phyloP scores from a whole-genome alignment of 345 rosid species.

The Bruguiera gymnorhiza region DNA sequence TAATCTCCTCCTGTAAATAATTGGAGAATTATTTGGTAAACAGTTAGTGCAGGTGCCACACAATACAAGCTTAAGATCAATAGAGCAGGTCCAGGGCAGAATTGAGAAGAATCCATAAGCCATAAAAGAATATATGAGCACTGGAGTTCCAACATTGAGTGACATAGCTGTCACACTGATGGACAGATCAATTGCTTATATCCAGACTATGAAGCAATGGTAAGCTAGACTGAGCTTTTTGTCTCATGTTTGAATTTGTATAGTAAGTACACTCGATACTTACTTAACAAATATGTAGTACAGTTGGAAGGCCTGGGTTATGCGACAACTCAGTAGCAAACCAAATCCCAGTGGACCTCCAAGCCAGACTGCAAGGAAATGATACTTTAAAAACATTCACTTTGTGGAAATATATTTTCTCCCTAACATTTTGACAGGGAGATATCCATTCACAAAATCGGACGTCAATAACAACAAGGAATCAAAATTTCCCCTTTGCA shows the following conservation, averaged over 20 bases:
- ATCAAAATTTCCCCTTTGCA: background rate
- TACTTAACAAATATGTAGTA: conserved; percentile 82
- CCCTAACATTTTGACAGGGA: no score
- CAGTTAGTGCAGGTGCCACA: background rate
- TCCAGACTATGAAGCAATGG: background rate
- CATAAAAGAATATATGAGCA: background rate
- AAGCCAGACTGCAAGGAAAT: conserved; percentile 65
- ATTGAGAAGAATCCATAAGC: background rate
- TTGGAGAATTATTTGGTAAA: conserved; percentile 6
- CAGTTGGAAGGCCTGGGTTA: conserved; percentile 78
- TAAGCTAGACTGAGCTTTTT: background rate
- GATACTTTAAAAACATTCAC: background rate
- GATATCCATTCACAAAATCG: background rate
- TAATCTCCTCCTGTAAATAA: conserved; percentile 63
- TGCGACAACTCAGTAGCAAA: conserved; percentile 79
- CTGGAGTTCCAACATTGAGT: background rate
- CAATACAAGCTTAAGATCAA: background rate
- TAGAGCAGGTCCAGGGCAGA: background rate
- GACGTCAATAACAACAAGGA: background rate
- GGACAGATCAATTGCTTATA: background rate
- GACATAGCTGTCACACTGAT: background rate
- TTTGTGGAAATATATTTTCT: background rate
- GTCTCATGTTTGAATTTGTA: background rate
- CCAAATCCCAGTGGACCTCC: conserved; percentile 96
- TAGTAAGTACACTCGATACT: conserved; percentile 17